Base-by-base conservation (phyloP, 495 filamentous ascomycete species). In the Aspergillus leporis region DNA sequence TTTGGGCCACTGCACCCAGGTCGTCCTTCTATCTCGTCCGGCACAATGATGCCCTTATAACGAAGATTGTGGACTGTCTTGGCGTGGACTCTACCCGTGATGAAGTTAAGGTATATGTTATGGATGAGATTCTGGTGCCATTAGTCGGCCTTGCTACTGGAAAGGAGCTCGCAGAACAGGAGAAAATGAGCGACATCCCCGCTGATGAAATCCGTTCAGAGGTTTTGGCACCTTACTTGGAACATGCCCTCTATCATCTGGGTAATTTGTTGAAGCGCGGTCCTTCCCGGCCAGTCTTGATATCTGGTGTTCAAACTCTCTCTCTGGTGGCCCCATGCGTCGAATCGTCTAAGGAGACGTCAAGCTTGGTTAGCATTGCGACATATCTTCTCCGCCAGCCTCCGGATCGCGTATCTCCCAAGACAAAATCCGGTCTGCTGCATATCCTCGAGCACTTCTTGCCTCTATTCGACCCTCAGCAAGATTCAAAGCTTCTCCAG, bases 371-470 rank as follows among this genome's bases (percentile, higher is more conserved):
- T 30, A 85, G 85, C 50, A 90, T 92, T 50, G 87, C 86, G 0
- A 83, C 85, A 8, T 93, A 89, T 72, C 81, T 98, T 30, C 83
- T 98, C 14, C 84, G 88, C 51, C 91, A 97, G 64, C 92, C 94
- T 18, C 81, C 87, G 16, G 85, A 87, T 48, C 81, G 87, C 60
- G 91, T 98, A 34, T 91, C 81, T 58, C 89, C 90, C 2, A 90
- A 84, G 71, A 90, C 87, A 2, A 98, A 98, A 73, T 85, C 87
- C 21, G 86, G 88, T 23, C 76, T 97, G 21, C 72, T 98, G 54
- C 77, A 83, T 32, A 88, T 88, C 45, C 65, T 96, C 18, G 81
- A 92, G 62, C 85, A 89, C 63, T 91, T 96, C 67, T 76, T 93
- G 34, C 85, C 85, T 14, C 68, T 90, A 1, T 84, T 80, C 56